Evolutionary conservation across 495 filamentous ascomycete genomes (phyloP).

Genomic region (Hypoxylon lenormandii): DNA sequence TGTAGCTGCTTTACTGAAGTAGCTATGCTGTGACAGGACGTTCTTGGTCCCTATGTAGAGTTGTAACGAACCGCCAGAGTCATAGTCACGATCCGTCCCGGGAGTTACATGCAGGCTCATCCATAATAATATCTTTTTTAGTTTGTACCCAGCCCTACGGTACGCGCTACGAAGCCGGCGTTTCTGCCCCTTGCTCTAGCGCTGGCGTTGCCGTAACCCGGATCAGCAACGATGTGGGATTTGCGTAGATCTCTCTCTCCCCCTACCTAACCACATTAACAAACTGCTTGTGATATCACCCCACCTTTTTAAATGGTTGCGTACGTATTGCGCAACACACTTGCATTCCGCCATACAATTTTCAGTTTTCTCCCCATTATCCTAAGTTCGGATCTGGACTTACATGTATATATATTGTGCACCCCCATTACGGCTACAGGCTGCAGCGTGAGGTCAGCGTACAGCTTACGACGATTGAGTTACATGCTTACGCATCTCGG

Average conservation of each 20-base stretch:
- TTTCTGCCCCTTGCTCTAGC: slow-evolving; percentile 36
- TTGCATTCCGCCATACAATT: background rate
- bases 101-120: too few species aligned
- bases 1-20: too few species aligned
- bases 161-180: slow-evolving; percentile 34
- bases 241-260: slow-evolving; percentile 22
- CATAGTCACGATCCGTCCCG: too few species aligned
- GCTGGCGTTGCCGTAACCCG: slow-evolving; percentile 19
- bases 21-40: too few species aligned
- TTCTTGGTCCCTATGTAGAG: too few species aligned
- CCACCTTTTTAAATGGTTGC: background rate
- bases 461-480: slow-evolving; percentile 16
- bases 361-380: background rate
- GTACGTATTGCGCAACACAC: background rate
- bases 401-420: too few species aligned
- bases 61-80: too few species aligned
- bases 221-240: slow-evolving; percentile 37
- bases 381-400: too few species aligned
- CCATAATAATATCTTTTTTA: too few species aligned
- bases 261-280: slow-evolving; percentile 11
- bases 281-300: slow-evolving; percentile 25
- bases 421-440: background rate
- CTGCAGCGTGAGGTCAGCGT: slow-evolving; percentile 36
- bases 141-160: slow-evolving; percentile 28
- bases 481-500: slow-evolving; percentile 28